Conservation (phyloP, 768 basidiomycete genomes). For the Boletus bicolor region DNA sequence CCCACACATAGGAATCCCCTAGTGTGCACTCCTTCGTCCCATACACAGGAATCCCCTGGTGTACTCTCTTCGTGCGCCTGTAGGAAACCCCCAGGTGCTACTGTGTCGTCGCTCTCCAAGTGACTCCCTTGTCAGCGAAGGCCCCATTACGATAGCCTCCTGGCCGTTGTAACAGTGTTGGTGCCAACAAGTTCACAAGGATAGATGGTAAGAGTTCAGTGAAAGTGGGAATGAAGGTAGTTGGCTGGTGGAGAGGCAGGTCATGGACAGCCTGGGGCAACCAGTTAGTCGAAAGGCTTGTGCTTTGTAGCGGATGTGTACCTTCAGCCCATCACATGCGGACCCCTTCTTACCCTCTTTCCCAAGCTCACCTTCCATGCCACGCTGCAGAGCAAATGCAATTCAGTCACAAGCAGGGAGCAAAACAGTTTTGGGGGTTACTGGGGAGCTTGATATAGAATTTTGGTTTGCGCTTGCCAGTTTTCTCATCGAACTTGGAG, state of each 20-base stretch:
- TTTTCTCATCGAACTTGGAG: conserved; percentile 87
- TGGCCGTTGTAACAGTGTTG: too few species aligned
- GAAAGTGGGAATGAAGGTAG: conserved; percentile 68
- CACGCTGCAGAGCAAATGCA: conserved; percentile 66
- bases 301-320: conserved; percentile 28
- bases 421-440: conserved; percentile 64
- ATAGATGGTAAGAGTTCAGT: conserved; percentile 57
- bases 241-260: conserved; percentile 58
- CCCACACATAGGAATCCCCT: too few species aligned
- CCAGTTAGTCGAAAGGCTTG: conserved; percentile 9
- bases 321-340: conserved; percentile 74
- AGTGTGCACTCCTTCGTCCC: too few species aligned
- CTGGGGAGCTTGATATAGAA: conserved; percentile 97
- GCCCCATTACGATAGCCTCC: too few species aligned
- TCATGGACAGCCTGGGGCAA: conserved; percentile 66
- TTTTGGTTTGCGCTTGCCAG: conserved; percentile 90
- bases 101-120: too few species aligned
- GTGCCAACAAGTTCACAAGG: conserved; percentile 60
- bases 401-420: conserved; percentile 64
- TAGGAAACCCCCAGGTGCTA: too few species aligned
- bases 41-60: too few species aligned
- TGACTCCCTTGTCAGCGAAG: too few species aligned
- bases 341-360: conserved; percentile 90
- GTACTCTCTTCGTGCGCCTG: too few species aligned
- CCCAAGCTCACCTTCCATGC: conserved; percentile 79